A percentile compares a stretch with the other conserved stretches of the same genome.
These are phyloP conservation scores for Sugiyamaella qingdaonensis DNA, from an alignment of 805 yeast genomes.

Conservation along the genomic window DNA sequence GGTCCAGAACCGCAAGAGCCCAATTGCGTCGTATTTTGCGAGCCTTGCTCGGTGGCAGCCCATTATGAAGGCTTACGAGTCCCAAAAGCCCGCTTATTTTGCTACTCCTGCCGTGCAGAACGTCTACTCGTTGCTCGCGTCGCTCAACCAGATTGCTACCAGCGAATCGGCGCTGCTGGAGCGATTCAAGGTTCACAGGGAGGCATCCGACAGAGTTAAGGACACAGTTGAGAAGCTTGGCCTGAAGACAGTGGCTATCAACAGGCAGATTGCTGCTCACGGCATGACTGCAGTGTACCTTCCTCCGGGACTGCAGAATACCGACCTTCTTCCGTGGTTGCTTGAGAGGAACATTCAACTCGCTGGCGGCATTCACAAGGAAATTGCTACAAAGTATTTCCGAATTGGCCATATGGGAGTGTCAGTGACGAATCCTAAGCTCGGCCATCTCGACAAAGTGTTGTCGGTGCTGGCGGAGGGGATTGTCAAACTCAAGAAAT, in stretches of 20 bases:
- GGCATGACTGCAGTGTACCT: conserved; percentile 83
- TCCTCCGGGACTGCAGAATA: conserved; percentile 69
- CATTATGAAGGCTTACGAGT: conserved; percentile 79
- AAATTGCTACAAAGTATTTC: conserved; percentile 74
- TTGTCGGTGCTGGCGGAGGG: conserved; percentile 43
- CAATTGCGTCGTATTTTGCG: conserved; percentile 55
- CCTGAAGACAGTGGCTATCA: conserved; percentile 61
- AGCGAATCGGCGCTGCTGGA: conserved; percentile 43
- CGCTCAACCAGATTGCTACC: conserved; percentile 64
- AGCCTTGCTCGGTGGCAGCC: conserved; percentile 84
- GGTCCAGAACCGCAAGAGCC: conserved; percentile 43
- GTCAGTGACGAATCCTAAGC: conserved; percentile 53
- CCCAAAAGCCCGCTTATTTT: conserved; percentile 74
- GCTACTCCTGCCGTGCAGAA: conserved; percentile 97
- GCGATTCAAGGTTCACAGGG: conserved; percentile 60
- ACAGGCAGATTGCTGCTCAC: conserved; percentile 65
- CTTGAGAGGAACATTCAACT: conserved; percentile 65
- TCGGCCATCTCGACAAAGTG: conserved; percentile 52
- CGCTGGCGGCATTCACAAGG: conserved; percentile 88
- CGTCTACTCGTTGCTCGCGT: conserved; percentile 71
- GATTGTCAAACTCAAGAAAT: conserved; percentile 18
- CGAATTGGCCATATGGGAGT: conserved; percentile 97
- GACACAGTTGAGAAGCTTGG: conserved; percentile 53
- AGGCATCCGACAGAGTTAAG: conserved; percentile 65
- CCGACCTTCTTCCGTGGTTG: conserved; percentile 54